Percentiles rank a stretch among this genome's conserved stretches.
Evolutionary conservation across 305 asterid species (phyloP).

Genomic region (Solanum hybrid): DNA sequence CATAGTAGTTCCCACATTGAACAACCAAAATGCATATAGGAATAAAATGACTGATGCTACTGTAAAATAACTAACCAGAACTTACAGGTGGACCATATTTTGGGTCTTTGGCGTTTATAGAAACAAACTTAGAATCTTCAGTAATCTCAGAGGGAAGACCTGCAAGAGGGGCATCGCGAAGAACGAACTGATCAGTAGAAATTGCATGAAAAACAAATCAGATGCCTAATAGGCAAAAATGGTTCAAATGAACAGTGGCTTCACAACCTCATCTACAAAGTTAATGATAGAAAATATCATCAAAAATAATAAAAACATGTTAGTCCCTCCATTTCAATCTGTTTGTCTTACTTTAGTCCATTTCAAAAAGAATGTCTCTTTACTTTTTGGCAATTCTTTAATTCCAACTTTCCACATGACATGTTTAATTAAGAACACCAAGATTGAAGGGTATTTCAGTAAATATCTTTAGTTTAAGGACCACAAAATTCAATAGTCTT

Average conservation of each 20-base stretch:
- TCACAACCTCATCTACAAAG: neutral
- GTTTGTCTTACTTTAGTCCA: neutral
- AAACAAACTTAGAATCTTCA: slow-evolving; percentile 86
- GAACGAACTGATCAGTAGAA: neutral
- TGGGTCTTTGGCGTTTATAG: slow-evolving; percentile 57
- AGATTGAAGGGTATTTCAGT: neutral
- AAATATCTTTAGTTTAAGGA: neutral
- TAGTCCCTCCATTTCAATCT: neutral
- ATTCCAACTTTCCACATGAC: neutral
- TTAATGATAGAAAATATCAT: neutral
- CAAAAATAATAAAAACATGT: neutral
- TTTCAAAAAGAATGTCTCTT: neutral
- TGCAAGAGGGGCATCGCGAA: slow-evolving; percentile 17
- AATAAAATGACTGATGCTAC: neutral
- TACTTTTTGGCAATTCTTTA: neutral
- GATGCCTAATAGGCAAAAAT: neutral
- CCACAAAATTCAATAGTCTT: neutral
- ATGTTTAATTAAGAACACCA: neutral
- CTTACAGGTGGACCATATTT: slow-evolving; percentile 94
- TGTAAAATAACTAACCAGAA: slow-evolving; percentile 39
- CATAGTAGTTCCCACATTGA: neutral
- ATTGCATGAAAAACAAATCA: neutral
- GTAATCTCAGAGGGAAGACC: slow-evolving; percentile 59
- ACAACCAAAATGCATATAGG: neutral
- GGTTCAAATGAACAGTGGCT: neutral